Base-by-base conservation (phyloP, 2,329 filamentous ascomycete species). In the Xylaria arbuscula region DNA sequence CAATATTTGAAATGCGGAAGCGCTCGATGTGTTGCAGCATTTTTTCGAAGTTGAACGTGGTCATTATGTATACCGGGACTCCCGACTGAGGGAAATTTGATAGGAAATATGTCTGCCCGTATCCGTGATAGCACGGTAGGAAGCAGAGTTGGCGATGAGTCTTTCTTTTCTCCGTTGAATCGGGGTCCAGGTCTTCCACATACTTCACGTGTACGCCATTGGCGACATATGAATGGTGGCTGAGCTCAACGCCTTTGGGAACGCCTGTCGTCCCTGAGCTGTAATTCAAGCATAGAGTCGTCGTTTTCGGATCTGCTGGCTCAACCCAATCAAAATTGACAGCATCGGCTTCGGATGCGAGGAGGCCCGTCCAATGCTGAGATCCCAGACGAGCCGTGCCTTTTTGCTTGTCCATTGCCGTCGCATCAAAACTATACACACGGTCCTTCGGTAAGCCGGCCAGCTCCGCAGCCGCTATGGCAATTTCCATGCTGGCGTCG, bases 161-260 rank as follows among this genome's bases (percentile, higher is more conserved):
- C 74, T 79, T 70, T 63, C 75, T 75, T 67, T 82, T 81, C 48
- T 79, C 78, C 56, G 83, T 79, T 72, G 84, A 85, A 1, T 88
- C 83, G 0, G 84, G 81, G n/a, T 85, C 77, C 28, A 85, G 77
- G 11, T 80, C 72, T 2, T 77, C 73, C 24, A 88, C 78, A 71
- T 83, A 81, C n/a, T 85, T 82, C 17, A 88, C 86, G 67, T 92
- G 89, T 15, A 82, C 74, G 72, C 88, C 86, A 76, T 95, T 95
- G 70, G 92, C 86, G 51, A 94, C 87, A 75, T 93, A 92, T 72
- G 93, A 92, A 68, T 84, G 83, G 79, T 97, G 93, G n/a, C 89
- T 89, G 71, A 96, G 91, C 80, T 92, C 89, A 15, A 96, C 93
- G 11, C 93, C 93, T 78, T 97, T 97, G 10, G 93, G 92, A 3